A percentile compares a stretch with the other conserved stretches of the same genome.
Conservation (phyloP, 257 asterid species). For the Striga asiatica region DNA sequence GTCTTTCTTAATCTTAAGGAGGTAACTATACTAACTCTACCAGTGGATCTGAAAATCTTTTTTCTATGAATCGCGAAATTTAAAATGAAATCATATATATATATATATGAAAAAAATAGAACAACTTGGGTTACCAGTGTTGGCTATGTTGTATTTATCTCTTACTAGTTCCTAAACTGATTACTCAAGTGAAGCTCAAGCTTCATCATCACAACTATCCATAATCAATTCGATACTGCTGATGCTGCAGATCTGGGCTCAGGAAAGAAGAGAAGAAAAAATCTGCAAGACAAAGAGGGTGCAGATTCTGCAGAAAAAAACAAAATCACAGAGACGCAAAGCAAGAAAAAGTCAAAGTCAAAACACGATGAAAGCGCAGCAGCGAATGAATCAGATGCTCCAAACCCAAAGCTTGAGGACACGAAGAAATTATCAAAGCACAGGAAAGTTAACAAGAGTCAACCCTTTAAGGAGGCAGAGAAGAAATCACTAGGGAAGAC, state of each 20-base stretch:
- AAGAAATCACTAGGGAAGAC: slow-evolving; percentile 27
- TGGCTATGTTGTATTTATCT: not conserved
- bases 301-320: slow-evolving; percentile 12
- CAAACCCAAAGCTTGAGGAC: slow-evolving; percentile 8
- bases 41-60: not conserved
- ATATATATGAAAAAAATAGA: no score
- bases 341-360: slow-evolving; percentile 24
- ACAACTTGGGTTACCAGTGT: no score
- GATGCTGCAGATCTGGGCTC: slow-evolving; percentile 13
- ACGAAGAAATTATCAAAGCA: slow-evolving; percentile 28
- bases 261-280: slow-evolving; percentile 25
- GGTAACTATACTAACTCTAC: not conserved
- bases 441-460: slow-evolving; percentile 28
- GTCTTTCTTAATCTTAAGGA: not conserved
- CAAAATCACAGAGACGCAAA: slow-evolving; percentile 19
- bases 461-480: slow-evolving; percentile 16
- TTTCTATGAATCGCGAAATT: no score
- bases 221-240: slow-evolving; percentile 15
- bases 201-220: slow-evolving; percentile 7
- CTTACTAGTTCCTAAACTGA: not conserved
- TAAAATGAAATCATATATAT: no score
- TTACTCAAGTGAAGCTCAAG: slow-evolving; percentile 12
- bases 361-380: slow-evolving; percentile 14
- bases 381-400: slow-evolving; percentile 7
- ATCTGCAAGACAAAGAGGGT: slow-evolving; percentile 17